Percentiles rank a stretch among this genome's conserved stretches.
These are phyloP conservation scores for Hyaloperonospora arabidopsidis DNA, from an alignment of 352 stramenopile species.

Conservation along the genomic window DNA sequence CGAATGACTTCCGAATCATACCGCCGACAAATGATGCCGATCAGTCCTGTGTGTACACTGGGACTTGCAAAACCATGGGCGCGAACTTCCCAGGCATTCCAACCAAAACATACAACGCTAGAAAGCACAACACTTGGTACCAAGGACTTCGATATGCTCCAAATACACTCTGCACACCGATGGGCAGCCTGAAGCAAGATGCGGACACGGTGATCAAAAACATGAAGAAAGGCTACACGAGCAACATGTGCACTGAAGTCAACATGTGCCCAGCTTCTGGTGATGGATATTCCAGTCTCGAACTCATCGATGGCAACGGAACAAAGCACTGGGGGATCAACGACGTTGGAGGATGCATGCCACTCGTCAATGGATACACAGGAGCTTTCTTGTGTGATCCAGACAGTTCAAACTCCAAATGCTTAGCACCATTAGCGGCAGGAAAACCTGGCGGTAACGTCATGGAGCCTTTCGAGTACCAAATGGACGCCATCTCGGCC, in stretches of 20 bases:
- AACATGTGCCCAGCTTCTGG: slow-evolving; percentile 43
- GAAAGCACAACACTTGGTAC: slow-evolving; percentile 41
- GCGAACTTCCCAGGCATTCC: slow-evolving; percentile 48
- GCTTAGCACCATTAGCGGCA: slow-evolving; percentile 18
- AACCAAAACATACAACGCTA: slow-evolving; percentile 28
- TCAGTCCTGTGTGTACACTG: slow-evolving; percentile 37
- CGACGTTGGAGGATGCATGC: slow-evolving; percentile 40
- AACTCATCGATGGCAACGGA: slow-evolving; percentile 34
- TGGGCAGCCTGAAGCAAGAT: slow-evolving; percentile 24
- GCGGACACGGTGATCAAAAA: slow-evolving; percentile 27
- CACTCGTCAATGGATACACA: slow-evolving; percentile 43
- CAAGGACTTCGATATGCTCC: slow-evolving; percentile 49
- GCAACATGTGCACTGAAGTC: slow-evolving; percentile 36
- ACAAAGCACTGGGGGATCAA: slow-evolving; percentile 48
- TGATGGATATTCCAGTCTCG: slow-evolving; percentile 35
- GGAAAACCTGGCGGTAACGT: slow-evolving; percentile 11
- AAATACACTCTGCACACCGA: slow-evolving; percentile 30
- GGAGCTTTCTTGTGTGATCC: slow-evolving; percentile 43
- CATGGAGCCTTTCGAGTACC: slow-evolving; percentile 36
- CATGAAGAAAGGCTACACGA: slow-evolving; percentile 31
- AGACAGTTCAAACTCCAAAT: slow-evolving; percentile 21
- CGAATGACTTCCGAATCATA: slow-evolving; percentile 45
- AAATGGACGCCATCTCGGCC: slow-evolving; percentile 88
- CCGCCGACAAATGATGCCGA: slow-evolving; percentile 20
- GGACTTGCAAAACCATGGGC: slow-evolving; percentile 31